Evolutionary conservation across 1,284 basidiomycete genomes (phyloP).

Genomic region (Moniliophthora roreri): DNA sequence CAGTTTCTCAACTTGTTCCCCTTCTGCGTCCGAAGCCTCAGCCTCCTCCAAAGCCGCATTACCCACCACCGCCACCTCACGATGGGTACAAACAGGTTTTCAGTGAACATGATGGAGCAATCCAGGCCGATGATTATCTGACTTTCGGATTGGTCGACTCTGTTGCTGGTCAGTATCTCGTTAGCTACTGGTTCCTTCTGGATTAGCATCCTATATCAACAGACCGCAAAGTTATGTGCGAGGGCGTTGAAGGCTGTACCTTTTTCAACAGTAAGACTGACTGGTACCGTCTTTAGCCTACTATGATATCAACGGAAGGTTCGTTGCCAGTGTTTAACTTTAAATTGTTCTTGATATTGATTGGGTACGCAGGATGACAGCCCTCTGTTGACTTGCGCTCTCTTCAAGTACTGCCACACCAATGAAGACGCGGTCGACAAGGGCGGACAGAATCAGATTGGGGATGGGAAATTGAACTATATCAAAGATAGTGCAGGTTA

Average conservation of each 20-base stretch:
- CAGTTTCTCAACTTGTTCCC: constrained; percentile 31
- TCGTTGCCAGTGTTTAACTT: background rate
- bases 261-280: constrained; percentile 40
- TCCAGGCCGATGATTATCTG: constrained; percentile 38
- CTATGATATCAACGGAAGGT: constrained; percentile 12
- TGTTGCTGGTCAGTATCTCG: constrained; percentile 31
- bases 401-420: constrained; percentile 3
- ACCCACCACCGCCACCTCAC: constrained; percentile 13
- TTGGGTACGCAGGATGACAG: background rate
- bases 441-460: background rate
- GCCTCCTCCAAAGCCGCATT: too few species aligned
- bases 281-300: background rate
- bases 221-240: constrained; percentile 46
- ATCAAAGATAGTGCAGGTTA: constrained; percentile 2
- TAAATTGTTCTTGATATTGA: too few species aligned
- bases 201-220: background rate
- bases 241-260: constrained; percentile 35
- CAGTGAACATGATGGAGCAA: constrained; percentile 37
- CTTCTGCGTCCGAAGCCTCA: constrained; percentile 28
- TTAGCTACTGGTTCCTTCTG: background rate
- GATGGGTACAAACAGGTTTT: constrained; percentile 39
- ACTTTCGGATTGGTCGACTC: constrained; percentile 47
- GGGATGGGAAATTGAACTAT: background rate
- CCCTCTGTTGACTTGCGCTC: constrained; percentile 4
- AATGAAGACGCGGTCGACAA: background rate